Evolutionary conservation across 1,284 basidiomycete species (phyloP).

Genomic region (Paramarasmius palmivorus): DNA sequence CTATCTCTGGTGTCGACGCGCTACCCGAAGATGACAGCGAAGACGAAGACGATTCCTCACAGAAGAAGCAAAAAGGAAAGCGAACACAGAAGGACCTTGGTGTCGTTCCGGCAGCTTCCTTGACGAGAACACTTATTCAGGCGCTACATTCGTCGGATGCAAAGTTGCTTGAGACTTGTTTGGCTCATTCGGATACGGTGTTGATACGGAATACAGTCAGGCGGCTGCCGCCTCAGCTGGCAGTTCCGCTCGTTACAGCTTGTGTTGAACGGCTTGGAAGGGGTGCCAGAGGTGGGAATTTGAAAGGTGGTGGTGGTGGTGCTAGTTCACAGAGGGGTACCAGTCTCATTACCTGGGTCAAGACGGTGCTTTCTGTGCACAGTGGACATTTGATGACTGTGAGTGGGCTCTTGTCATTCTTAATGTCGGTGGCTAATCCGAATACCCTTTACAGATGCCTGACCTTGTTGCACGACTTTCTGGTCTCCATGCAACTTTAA

Average conservation of each 20-base stretch:
- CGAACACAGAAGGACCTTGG: conserved; percentile 34
- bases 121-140: conserved; percentile 94
- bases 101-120: conserved; percentile 82
- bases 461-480: conserved; percentile 84
- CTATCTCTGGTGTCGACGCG: conserved; percentile 52
- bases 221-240: conserved; percentile 87
- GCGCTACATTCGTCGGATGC: conserved; percentile 95
- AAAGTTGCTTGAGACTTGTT: conserved; percentile 84
- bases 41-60: conserved; percentile 27
- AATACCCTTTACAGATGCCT: conserved; percentile 62
- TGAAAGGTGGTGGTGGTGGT: conserved; percentile 80
- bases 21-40: conserved; percentile 48
- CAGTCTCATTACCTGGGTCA: conserved; percentile 87
- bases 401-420: conserved; percentile 30
- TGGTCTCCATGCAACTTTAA: conserved; percentile 82
- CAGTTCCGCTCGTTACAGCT: conserved; percentile 84
- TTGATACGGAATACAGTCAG: conserved; percentile 90
- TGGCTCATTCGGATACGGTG: conserved; percentile 79
- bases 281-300: conserved; percentile 69
- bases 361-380: conserved; percentile 84
- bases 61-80: conserved; percentile 28
- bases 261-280: conserved; percentile 89
- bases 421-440: conserved; percentile 12
- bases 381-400: conserved; percentile 95
- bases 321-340: conserved; percentile 87